These are phyloP conservation scores for Cercis canadensis DNA, from an alignment of 306 rosid species.

Conservation along the genomic window DNA sequence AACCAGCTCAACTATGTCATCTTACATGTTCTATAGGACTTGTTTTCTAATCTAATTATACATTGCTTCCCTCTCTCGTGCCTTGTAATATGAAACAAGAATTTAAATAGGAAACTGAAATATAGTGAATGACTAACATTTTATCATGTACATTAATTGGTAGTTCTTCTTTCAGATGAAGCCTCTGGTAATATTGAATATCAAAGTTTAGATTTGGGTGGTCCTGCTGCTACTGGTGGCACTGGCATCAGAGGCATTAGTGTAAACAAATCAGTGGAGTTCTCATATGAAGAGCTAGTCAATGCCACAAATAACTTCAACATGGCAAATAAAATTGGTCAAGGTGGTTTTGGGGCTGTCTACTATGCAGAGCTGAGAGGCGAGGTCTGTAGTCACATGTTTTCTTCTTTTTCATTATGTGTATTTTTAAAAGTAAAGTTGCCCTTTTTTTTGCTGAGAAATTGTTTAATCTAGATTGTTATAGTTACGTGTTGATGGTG, in stretches of 20 bases:
- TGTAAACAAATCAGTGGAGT: slow-evolving; percentile 63
- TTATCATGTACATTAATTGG: too few relatives aligned
- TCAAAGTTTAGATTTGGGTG: slow-evolving; percentile 37
- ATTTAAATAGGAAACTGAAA: too few relatives aligned
- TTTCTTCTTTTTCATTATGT: too few relatives aligned
- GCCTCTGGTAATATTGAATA: slow-evolving; percentile 28
- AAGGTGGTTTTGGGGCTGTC: slow-evolving; percentile 74
- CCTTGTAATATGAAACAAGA: neutral
- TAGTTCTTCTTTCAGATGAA: slow-evolving; percentile 8
- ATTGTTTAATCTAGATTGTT: too few relatives aligned
- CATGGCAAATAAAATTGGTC: slow-evolving; percentile 58
- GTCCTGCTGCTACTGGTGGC: slow-evolving; percentile 10
- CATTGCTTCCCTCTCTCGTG: neutral
- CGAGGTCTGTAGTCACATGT: slow-evolving; percentile 10
- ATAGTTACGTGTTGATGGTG: too few relatives aligned
- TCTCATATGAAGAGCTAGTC: slow-evolving; percentile 64
- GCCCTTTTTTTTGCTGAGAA: too few relatives aligned
- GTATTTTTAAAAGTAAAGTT: too few relatives aligned
- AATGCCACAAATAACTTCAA: slow-evolving; percentile 61
- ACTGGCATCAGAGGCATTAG: slow-evolving; percentile 48
- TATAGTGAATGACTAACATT: too few relatives aligned
- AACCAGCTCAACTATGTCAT: too few relatives aligned
- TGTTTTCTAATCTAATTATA: too few relatives aligned
- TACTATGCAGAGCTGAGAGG: slow-evolving; percentile 76
- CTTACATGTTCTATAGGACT: too few relatives aligned